These are phyloP conservation scores for Sanguinoderma infundibulare DNA, from an alignment of 1,284 basidiomycete genomes.

Conservation along the genomic window DNA sequence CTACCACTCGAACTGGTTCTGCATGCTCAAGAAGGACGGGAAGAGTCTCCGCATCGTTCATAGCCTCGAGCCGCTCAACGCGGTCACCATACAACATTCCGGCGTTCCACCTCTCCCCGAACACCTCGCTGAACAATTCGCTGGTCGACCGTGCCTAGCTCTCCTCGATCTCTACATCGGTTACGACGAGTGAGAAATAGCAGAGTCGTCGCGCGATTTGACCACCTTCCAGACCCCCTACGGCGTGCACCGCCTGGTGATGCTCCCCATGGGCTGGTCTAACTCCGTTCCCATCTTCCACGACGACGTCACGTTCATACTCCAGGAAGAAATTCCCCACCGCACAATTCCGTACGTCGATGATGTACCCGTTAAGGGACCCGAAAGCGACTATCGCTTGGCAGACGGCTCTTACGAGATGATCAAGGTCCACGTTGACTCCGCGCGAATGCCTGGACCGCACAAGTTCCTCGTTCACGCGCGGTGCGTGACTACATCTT, in stretches of 20 bases:
- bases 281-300: constrained; percentile 44
- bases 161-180: constrained; percentile 33
- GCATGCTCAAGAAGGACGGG: constrained; percentile 43
- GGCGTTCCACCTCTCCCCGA: constrained; percentile 33
- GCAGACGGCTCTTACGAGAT: constrained; percentile 27
- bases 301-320: constrained; percentile 39
- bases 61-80: constrained; percentile 38
- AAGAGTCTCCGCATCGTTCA: constrained; percentile 40
- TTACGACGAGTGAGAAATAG: constrained; percentile 29
- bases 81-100: constrained; percentile 37
- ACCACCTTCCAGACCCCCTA: constrained; percentile 26
- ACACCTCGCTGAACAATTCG: constrained; percentile 33
- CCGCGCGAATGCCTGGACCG: too few relatives aligned
- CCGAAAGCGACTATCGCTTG: constrained; percentile 31
- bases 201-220: constrained; percentile 33
- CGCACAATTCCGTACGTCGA: constrained; percentile 39
- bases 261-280: constrained; percentile 44
- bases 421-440: too few relatives aligned
- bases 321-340: constrained; percentile 41
- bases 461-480: too few relatives aligned
- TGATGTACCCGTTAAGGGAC: constrained; percentile 30
- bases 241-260: constrained; percentile 30
- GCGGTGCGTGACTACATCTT: too few relatives aligned
- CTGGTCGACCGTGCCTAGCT: constrained; percentile 27
- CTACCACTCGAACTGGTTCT: constrained; percentile 45